phyloP scores from a whole-genome alignment of 2,329 filamentous ascomycete genomes.

The Teratosphaeria epicoccoides region DNA sequence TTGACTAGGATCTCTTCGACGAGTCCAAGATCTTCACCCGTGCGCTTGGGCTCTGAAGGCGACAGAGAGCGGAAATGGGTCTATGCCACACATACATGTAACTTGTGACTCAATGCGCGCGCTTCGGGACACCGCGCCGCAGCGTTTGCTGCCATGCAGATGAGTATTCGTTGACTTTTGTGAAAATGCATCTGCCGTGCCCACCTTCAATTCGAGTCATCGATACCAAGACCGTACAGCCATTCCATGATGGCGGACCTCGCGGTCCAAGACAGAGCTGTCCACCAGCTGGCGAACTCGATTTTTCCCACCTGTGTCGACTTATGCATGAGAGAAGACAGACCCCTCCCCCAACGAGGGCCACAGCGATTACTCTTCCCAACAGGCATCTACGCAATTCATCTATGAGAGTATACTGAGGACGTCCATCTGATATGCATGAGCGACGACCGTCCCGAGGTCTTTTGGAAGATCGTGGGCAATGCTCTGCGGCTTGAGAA shows the following conservation, averaged over 20 bases:
- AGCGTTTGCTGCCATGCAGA: not conserved
- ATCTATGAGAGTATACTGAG: conserved; percentile 8
- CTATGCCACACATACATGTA: no score
- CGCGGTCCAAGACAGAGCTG: not conserved
- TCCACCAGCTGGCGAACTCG: not conserved
- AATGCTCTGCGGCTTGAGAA: conserved; percentile 6
- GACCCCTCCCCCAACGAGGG: not conserved
- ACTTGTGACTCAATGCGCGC: not conserved
- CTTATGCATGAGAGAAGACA: not conserved
- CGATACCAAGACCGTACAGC: no score
- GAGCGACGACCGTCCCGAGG: conserved; percentile 8
- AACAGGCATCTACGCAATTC: conserved; percentile 5
- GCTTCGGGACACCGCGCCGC: not conserved
- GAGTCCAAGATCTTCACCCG: not conserved
- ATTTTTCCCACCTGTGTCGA: not conserved
- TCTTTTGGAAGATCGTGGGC: conserved; percentile 12
- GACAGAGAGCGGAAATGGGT: not conserved
- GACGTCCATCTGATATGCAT: conserved; percentile 12
- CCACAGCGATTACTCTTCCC: conserved; percentile 5
- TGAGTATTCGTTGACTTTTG: not conserved
- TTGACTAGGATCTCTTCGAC: no score
- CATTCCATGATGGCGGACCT: not conserved
- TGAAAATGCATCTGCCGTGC: no score
- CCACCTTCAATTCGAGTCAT: no score
- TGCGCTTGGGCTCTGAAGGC: not conserved